These are phyloP conservation scores for Physcomitrium patens DNA, from an alignment of 225 moss, liverwort and hornwort species.

Conservation along the genomic window DNA sequence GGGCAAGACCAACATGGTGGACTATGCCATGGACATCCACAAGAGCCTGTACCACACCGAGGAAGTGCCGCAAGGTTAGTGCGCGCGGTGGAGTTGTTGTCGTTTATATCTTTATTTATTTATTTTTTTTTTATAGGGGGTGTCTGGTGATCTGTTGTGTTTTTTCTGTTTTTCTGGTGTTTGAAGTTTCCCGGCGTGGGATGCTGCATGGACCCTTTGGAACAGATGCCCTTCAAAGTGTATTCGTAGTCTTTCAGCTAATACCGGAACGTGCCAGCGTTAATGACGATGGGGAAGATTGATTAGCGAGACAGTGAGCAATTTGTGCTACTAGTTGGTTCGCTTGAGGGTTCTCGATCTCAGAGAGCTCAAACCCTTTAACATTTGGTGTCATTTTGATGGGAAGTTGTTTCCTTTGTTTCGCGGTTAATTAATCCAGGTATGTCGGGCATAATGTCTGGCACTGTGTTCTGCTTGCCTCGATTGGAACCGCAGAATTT, in stretches of 20 bases:
- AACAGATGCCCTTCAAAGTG: neutral
- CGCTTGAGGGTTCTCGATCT: too few relatives aligned
- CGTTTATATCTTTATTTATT: too few relatives aligned
- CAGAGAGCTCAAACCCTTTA: neutral
- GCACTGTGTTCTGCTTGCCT: neutral
- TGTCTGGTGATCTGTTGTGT: neutral
- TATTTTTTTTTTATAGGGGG: too few relatives aligned
- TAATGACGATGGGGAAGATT: neutral
- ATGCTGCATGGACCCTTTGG: neutral
- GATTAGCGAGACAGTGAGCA: neutral
- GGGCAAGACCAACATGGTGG: slow-evolving; percentile 93
- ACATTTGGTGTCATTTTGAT: neutral
- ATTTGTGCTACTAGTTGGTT: too few relatives aligned
- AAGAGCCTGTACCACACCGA: slow-evolving; percentile 89
- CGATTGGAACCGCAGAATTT: neutral
- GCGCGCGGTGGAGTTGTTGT: slow-evolving; percentile 13
- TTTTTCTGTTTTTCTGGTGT: neutral
- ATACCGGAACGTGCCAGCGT: neutral
- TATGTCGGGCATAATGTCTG: neutral
- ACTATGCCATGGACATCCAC: slow-evolving; percentile 93
- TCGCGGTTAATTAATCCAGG: neutral
- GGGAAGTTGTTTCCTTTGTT: neutral
- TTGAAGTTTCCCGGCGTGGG: neutral
- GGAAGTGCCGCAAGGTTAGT: slow-evolving; percentile 84
- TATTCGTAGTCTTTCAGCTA: neutral